Evolutionary conservation across 257 asterid genomes (phyloP).

Genomic region (Asclepias syriaca): DNA sequence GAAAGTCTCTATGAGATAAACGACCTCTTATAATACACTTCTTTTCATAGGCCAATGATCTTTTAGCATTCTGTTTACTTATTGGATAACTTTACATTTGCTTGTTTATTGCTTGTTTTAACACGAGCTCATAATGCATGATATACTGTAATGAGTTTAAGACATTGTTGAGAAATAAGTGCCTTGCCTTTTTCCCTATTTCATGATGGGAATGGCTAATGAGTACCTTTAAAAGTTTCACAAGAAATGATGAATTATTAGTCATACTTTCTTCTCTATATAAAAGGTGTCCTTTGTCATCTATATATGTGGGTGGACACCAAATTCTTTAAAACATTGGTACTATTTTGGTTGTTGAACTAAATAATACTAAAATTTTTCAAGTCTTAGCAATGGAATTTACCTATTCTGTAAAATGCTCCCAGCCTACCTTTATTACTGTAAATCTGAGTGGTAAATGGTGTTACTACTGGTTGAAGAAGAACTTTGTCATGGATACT

Average conservation of each 20-base stretch:
- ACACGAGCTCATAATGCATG: background rate
- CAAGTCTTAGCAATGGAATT: background rate
- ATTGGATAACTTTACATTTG: too few relatives aligned
- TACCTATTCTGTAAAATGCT: background rate
- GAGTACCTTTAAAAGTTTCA: background rate
- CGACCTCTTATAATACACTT: background rate
- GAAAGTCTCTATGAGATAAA: background rate
- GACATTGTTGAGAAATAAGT: background rate
- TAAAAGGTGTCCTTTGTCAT: background rate
- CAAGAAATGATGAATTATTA: background rate
- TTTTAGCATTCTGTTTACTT: background rate
- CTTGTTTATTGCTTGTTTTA: background rate
- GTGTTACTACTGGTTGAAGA: too few relatives aligned
- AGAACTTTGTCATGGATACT: too few relatives aligned
- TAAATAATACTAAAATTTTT: background rate
- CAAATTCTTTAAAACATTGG: background rate
- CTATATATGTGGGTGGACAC: background rate
- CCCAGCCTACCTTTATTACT: too few relatives aligned
- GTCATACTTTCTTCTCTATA: background rate
- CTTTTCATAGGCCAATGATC: background rate
- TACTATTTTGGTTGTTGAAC: background rate
- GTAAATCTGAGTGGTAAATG: too few relatives aligned
- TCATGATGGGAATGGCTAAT: background rate
- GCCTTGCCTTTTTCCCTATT: background rate
- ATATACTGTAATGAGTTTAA: background rate